phyloP scores from a whole-genome alignment of 202 grass and related monocot species.

The Panicum hallii region DNA sequence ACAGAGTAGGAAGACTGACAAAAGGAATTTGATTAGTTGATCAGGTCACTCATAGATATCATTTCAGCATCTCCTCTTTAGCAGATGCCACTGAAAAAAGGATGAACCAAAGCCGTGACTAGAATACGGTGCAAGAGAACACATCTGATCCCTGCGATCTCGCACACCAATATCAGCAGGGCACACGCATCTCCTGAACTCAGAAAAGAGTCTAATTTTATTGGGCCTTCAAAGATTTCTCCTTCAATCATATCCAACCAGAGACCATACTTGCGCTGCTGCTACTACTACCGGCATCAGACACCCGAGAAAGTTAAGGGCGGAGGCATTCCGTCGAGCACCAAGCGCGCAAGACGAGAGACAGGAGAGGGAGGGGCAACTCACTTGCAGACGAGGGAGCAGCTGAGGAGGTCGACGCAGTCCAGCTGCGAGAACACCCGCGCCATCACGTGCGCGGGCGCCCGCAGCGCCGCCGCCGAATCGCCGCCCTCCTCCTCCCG shows the following conservation, averaged over 20 bases:
- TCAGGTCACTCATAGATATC: background rate
- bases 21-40: background rate
- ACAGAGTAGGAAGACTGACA: background rate
- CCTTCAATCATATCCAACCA: background rate
- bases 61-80: background rate
- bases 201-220: no score
- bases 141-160: background rate
- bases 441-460: slow-evolving; percentile 69
- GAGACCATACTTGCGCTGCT: background rate
- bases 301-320: background rate
- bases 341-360: background rate
- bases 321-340: slow-evolving; percentile 42
- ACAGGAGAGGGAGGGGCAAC: background rate
- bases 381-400: slow-evolving; percentile 86
- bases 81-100: background rate
- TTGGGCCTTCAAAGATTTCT: background rate
- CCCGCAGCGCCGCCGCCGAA: slow-evolving; percentile 53
- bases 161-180: background rate
- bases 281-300: background rate
- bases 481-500: background rate
- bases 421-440: slow-evolving; percentile 94
- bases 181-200: background rate
- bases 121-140: background rate
- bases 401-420: slow-evolving; percentile 83
- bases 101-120: background rate